Percentiles rank a stretch among this genome's conserved stretches.
phyloP scores from a whole-genome alignment of 495 filamentous ascomycete species.

The Chaetomium tenue region DNA sequence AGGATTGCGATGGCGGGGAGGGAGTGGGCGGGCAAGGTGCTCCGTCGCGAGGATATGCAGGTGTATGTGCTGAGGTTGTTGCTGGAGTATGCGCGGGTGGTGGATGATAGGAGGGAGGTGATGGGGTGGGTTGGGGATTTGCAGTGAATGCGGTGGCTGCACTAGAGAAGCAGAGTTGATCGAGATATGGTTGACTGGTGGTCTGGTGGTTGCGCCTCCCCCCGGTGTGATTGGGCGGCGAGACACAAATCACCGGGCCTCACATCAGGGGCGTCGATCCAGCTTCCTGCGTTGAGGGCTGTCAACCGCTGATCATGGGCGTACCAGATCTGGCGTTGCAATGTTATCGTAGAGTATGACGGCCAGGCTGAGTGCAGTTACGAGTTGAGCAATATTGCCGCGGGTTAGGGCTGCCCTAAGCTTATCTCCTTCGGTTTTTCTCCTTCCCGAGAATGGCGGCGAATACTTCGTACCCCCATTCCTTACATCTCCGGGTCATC shows the following conservation, averaged over 20 bases:
- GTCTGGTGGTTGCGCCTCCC: neutral
- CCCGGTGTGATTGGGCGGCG: neutral
- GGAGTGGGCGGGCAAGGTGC: constrained; percentile 64
- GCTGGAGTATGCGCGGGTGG: constrained; percentile 68
- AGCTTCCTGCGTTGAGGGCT: neutral
- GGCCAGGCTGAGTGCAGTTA: neutral
- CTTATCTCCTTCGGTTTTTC: too few relatives aligned
- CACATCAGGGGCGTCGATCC: neutral
- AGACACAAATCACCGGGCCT: neutral
- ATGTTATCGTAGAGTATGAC: neutral
- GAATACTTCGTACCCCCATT: neutral
- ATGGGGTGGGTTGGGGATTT: constrained; percentile 43
- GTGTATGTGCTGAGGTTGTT: constrained; percentile 68
- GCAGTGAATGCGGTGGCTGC: constrained; percentile 5
- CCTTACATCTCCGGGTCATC: neutral
- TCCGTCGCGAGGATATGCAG: constrained; percentile 68
- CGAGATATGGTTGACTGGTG: neutral
- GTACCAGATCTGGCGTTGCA: neutral
- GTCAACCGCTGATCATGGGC: neutral
- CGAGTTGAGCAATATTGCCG: neutral
- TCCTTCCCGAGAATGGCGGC: neutral
- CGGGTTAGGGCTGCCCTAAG: neutral
- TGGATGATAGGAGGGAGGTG: constrained; percentile 52
- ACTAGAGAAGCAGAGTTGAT: too few relatives aligned
- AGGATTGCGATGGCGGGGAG: constrained; percentile 60